phyloP scores from a whole-genome alignment of 1,139 yeast species.

The Meyerozyma sp. region DNA sequence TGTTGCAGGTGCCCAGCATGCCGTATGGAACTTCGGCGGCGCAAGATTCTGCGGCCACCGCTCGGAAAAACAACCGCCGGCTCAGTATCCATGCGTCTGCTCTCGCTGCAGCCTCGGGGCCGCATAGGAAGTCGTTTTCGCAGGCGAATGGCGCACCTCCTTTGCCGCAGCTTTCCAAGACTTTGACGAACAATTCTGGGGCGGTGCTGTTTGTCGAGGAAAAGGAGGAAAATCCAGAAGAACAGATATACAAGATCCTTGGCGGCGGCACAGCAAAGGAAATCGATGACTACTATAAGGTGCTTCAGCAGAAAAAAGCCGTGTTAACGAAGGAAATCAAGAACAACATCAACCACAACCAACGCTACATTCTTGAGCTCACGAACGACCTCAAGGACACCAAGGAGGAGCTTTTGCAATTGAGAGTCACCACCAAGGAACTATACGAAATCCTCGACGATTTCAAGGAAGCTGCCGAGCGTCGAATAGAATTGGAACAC shows the following conservation, averaged over 20 bases:
- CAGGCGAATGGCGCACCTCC: slow-evolving; percentile 9
- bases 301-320: slow-evolving; percentile 47
- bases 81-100: slow-evolving; percentile 44
- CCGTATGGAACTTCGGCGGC: slow-evolving; percentile 13
- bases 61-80: slow-evolving; percentile 28
- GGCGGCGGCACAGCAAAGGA: slow-evolving; percentile 68
- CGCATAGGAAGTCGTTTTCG: slow-evolving; percentile 25
- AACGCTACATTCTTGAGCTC: slow-evolving; percentile 64
- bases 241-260: slow-evolving; percentile 43
- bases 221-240: slow-evolving; percentile 8
- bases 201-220: slow-evolving; percentile 8
- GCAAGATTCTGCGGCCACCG: slow-evolving; percentile 9
- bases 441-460: slow-evolving; percentile 60
- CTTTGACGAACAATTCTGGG: slow-evolving; percentile 10
- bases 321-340: slow-evolving; percentile 62
- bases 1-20: slow-evolving; percentile 7
- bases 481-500: slow-evolving; percentile 43
- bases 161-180: slow-evolving; percentile 25
- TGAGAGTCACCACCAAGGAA: slow-evolving; percentile 58
- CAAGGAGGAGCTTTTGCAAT: slow-evolving; percentile 55
- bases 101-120: slow-evolving; percentile 19
- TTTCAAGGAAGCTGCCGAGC: slow-evolving; percentile 66
- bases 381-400: slow-evolving; percentile 62
- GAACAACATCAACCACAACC: slow-evolving; percentile 62
- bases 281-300: slow-evolving; percentile 65